Base-by-base conservation (phyloP, 805 yeast species). In the Lachancea dasiensis region DNA sequence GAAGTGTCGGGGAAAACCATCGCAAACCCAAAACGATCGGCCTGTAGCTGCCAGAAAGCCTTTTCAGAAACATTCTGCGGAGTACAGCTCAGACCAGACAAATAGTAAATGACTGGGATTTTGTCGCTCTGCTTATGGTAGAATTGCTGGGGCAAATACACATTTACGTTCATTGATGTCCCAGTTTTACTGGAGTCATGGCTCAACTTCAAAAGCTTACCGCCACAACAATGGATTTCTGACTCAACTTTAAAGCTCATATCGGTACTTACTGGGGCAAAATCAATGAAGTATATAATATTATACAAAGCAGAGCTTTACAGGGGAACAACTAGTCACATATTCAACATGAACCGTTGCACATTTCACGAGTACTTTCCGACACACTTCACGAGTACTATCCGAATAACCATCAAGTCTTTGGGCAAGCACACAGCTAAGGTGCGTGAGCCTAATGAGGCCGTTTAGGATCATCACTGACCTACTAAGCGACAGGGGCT, bases 1-100 rank as follows among this genome's bases (percentile, higher is more conserved):
- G 97, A 89, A 3, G 98, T 92, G 62, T 90, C 98, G 14, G 98
- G 97, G 61, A 83, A 89, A 1, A 90, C 86, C 13, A 90, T 64
- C 0, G 95, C 95, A 59, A 90, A 80, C 4, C 94, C 94, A 53
- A 78, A 77, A 54, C 82, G 72, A 47, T 79, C 75, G 6, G 95
- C 95, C 56, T 79, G 81, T 40, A 79, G 74, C 51, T 81, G 90
- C 68, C 89, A 73, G 50, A 80, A 85, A 1, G 96, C 95, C 70
- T 92, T 92, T 59, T 92, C 97, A 7, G 89, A 71, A 38, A 94
- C 95, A 58, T 89, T 92, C 65, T 85, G 78, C 33, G 96, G 96
- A 1, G 95, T 79, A 60, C 97, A 90, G 0, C 97, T 86, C 49
- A 90, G 70, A 1, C 98, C 98, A 2, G 95, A 80, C 16, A 90